Conservation (phyloP, 495 filamentous ascomycete genomes). For the Aspergillus asperescens region DNA sequence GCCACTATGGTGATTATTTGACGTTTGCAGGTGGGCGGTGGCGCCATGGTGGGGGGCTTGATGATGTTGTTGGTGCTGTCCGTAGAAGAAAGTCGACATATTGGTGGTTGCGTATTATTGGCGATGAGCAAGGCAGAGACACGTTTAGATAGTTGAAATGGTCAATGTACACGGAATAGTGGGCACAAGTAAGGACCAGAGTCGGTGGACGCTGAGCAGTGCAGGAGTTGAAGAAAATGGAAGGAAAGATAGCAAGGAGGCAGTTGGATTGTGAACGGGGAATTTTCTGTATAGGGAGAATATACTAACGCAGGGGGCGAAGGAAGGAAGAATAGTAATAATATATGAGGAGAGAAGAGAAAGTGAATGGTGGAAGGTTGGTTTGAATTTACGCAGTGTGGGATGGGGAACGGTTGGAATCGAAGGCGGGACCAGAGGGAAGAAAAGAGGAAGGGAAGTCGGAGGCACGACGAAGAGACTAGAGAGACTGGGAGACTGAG, state of each 20-base stretch:
- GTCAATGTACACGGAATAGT: conserved; percentile 22
- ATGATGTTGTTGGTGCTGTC: conserved; percentile 48
- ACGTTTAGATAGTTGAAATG: conserved; percentile 23
- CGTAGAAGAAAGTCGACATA: conserved; percentile 77
- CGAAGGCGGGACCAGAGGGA: conserved; percentile 29
- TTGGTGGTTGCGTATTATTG: conserved; percentile 28
- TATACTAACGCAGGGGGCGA: conserved; percentile 33
- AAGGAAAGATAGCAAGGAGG: conserved; percentile 20
- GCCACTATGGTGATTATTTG: conserved; percentile 74
- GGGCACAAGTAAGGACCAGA: conserved; percentile 22
- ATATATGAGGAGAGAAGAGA: conserved; percentile 17
- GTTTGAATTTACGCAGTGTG: conserved; percentile 23
- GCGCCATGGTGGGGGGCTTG: conserved; percentile 46
- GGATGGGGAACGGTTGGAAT: conserved; percentile 27
- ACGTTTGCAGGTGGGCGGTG: conserved; percentile 42
- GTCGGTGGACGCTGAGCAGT: background rate
- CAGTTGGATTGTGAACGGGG: conserved; percentile 22
- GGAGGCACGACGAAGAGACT: conserved; percentile 19
- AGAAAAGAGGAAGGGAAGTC: conserved; percentile 20
- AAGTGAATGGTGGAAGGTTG: conserved; percentile 23
- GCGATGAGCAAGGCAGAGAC: conserved; percentile 8
- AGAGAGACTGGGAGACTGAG: conserved; percentile 4
- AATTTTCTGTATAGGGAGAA: conserved; percentile 25
- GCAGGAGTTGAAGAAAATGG: conserved; percentile 18
- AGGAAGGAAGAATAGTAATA: conserved; percentile 19